phyloP scores from a whole-genome alignment of 2,329 filamentous ascomycete species.

The Talaromyces piceae region DNA sequence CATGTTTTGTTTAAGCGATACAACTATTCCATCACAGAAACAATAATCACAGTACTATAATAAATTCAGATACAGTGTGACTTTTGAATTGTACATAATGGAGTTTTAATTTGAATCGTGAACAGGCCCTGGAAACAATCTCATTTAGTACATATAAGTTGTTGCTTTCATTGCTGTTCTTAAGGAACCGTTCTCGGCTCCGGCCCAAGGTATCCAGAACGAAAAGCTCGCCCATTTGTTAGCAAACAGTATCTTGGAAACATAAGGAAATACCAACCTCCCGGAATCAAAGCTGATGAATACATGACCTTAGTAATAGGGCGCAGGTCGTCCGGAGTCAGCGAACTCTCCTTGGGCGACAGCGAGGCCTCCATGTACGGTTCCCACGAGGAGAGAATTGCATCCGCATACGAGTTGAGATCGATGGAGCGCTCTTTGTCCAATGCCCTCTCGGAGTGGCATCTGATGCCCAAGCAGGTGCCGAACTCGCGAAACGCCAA shows the following conservation, averaged over 20 bases:
- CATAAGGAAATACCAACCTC: constrained; percentile 36
- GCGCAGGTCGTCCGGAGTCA: constrained; percentile 35
- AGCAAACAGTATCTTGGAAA: not conserved
- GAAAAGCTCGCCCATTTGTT: constrained; percentile 25
- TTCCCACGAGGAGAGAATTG: constrained; percentile 32
- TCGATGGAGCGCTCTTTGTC: constrained; percentile 28
- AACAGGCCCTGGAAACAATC: not conserved
- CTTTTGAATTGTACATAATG: not conserved
- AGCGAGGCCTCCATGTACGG: constrained; percentile 32
- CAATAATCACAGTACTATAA: not conserved
- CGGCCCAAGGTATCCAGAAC: constrained; percentile 27
- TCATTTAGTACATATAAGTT: too few relatives aligned
- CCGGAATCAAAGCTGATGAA: constrained; percentile 48
- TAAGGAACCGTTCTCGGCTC: constrained; percentile 20
- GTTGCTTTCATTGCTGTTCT: not conserved
- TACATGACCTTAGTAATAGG: constrained; percentile 54
- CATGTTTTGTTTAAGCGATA: not conserved
- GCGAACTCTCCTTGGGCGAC: constrained; percentile 16
- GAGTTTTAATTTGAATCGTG: not conserved
- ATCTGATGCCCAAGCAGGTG: constrained; percentile 43
- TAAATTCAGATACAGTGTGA: not conserved
- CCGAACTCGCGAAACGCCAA: constrained; percentile 52
- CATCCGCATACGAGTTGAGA: constrained; percentile 25
- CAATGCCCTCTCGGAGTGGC: constrained; percentile 26
- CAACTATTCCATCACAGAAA: not conserved